Evolutionary conservation across 1,139 yeast genomes (phyloP), one percentile per base, ranked within the genome.

Genomic region (Candida glucosophila): DNA sequence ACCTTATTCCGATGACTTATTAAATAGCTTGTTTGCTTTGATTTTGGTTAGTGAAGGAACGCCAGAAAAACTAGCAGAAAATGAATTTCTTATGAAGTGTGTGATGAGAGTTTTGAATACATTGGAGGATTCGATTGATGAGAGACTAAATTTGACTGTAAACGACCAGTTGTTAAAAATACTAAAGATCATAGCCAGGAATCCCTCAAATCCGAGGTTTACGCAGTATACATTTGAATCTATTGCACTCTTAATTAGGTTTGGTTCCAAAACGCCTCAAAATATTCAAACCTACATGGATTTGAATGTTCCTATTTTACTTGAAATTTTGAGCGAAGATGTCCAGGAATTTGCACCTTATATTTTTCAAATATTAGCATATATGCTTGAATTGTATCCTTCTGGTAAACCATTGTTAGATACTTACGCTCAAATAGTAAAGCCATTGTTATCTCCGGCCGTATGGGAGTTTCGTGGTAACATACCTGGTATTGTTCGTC

Each of bases 311-410:
- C 90, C 93, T 4, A 67, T 76, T 3, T 63, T 83, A 31, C 57
- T 86, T 35, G 57, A 58, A 5, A 73, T 88, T 20, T 63, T 92
- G 34, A 77, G 80, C 13, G 75, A 77, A 29, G 98, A 90, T 43
- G 82, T 90, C 22, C 92, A 88, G 41, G 99, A 92, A 52, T 92
- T 90, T 49, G 77, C 82, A 10, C 97, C 97, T 6, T 92, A 92
- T 44, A 76, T 80, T 6, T 82, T 92, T 54, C 99, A 92, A 57
- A 67, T 90, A 13, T 61, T 90, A 37, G 80, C 97, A 1, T 86
- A 58, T 44, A 55, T 85, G 35, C 61, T 92, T 28, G 94, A 83
- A 40, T 59, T 60, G 17, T 69, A 69, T 33, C 85, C 86, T 4
- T 43, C 43, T 10, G 38, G 49, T 2, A 40, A 46, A 5, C 53